Evolutionary conservation across 2,329 filamentous ascomycete genomes (phyloP).

Genomic region (Aspergillus fijiensis): DNA sequence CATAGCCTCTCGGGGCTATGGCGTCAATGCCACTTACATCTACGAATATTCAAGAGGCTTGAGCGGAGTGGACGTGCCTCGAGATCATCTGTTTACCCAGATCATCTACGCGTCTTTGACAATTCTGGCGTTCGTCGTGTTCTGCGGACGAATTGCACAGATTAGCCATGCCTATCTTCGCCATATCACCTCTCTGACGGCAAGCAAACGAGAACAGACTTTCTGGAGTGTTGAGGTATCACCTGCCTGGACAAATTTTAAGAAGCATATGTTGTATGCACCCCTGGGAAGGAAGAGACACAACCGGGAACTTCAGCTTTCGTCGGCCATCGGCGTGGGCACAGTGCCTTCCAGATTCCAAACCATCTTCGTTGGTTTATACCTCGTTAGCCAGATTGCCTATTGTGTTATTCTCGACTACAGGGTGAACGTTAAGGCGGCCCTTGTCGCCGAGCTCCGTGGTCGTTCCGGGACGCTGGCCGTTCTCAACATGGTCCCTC

Average conservation of each 20-base stretch:
- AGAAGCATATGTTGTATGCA: conserved; percentile 55
- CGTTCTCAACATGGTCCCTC: conserved; percentile 85
- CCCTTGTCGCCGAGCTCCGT: conserved; percentile 76
- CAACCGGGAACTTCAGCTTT: conserved; percentile 71
- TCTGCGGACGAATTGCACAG: conserved; percentile 44
- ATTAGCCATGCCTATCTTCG: conserved; percentile 47
- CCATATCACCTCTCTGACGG: conserved; percentile 41
- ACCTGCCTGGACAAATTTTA: conserved; percentile 43
- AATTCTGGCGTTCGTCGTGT: conserved; percentile 36
- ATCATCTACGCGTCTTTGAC: conserved; percentile 41
- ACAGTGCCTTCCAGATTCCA: conserved; percentile 80
- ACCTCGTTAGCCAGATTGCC: conserved; percentile 70
- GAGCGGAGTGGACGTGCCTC: conserved; percentile 40
- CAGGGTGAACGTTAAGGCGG: conserved; percentile 42
- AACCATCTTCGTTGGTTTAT: conserved; percentile 64
- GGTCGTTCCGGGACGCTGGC: conserved; percentile 82
- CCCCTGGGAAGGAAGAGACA: conserved; percentile 73
- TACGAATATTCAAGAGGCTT: conserved; percentile 43
- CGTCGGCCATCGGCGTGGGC: conserved; percentile 67
- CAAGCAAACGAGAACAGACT: conserved; percentile 40
- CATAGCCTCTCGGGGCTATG: conserved; percentile 28
- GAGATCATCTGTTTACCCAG: conserved; percentile 41
- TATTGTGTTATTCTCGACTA: conserved; percentile 62
- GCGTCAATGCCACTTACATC: conserved; percentile 41
- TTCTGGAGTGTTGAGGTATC: conserved; percentile 48